Evolutionary conservation across 305 asterid species (phyloP), one percentile per base, ranked within the genome.

Genomic region (Rubia balearica): DNA sequence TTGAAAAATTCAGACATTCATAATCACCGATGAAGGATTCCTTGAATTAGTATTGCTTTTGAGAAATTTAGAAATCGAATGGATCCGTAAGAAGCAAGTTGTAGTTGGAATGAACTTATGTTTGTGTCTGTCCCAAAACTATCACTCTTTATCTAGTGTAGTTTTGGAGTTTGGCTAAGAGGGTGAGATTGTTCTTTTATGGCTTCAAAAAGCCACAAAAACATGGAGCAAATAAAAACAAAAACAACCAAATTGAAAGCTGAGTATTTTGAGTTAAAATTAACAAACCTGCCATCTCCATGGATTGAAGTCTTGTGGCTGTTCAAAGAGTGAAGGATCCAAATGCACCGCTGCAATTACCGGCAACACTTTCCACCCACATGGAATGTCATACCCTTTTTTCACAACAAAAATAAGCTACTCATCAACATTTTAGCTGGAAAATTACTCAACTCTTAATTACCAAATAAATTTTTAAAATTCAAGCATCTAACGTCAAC

Each of bases 321-420:
- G 96, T 86, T 88, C 90, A 87, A 87, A 90, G 79, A 85, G 92
- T 72, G 89, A 73, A 61, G 85, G 88, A 90, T 92, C 98, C 79
- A 92, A 87, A 90, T 92, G 98, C 87, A 88, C 96, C 70, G 96
- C 96, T 79, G 96, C 85, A 62, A 92, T 88, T 80, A 92, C 98
- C 77, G 98, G 98, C 77, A 92, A 75, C 77, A 92, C 96, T 87
- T 92, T 89, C 98, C 98, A 92, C 24, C 98, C 98, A 85, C 96
- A 74, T 88, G 98, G 98, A 92, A 92, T 92, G 89, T 89, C 94
- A 88, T 89, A 88, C 48, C 92, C 98, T n/a, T 91, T 83, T 84
- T 80, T 57, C 30, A 61, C 22, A 51, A 3, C 4, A 48, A 48
- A 48, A 3, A 0, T 12, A 14, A 49, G 19, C 33, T 30, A 30